phyloP scores from a whole-genome alignment of 2,329 filamentous ascomycete genomes.

The Elsinoe fawcettii region DNA sequence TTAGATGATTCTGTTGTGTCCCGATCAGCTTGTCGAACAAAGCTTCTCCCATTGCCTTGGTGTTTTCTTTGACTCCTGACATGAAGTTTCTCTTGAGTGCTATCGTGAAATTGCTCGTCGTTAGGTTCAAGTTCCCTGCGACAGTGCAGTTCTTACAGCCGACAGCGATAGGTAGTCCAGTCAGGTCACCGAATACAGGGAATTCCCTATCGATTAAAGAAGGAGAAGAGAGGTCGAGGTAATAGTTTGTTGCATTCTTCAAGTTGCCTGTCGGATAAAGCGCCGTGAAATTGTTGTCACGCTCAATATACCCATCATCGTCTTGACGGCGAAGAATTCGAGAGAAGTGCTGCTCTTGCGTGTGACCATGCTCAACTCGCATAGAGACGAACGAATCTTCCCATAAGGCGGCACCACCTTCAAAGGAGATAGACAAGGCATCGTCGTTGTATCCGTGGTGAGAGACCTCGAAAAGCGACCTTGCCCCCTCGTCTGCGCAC shows the following conservation, averaged over 20 bases:
- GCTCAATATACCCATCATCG: too few relatives aligned
- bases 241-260: neutral
- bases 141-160: neutral
- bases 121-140: neutral
- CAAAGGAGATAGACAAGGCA: neutral
- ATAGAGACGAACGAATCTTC: neutral
- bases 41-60: too few relatives aligned
- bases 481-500: neutral
- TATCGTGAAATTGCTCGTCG: neutral
- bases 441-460: neutral
- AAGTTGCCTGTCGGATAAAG: neutral
- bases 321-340: neutral
- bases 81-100: too few relatives aligned
- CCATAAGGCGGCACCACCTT: neutral
- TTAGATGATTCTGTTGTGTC: too few relatives aligned
- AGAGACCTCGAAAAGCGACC: neutral
- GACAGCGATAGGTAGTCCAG: neutral
- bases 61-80: too few relatives aligned
- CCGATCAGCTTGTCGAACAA: too few relatives aligned
- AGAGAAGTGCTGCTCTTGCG: neutral
- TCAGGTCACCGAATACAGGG: neutral
- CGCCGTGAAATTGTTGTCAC: neutral
- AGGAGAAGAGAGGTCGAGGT: neutral
- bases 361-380: neutral
- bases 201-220: neutral